Base-by-base conservation (phyloP, 2,329 filamentous ascomycete genomes). In the Ophidiomyces ophidiicola region DNA sequence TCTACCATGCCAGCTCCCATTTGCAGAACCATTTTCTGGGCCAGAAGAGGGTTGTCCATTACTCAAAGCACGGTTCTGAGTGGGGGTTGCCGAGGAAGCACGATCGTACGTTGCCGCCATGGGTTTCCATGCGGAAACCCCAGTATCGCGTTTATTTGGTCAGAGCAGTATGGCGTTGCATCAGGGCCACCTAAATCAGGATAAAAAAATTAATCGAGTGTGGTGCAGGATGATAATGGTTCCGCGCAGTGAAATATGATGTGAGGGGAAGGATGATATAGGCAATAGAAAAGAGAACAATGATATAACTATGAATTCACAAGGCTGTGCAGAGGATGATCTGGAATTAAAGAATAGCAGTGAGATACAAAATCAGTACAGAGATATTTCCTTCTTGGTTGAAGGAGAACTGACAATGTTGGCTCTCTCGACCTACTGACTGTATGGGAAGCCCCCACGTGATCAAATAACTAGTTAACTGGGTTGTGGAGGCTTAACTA, bases 21-120 rank as follows among this genome's bases (percentile, higher is more conserved):
- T 53, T 17, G 45, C 52, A n/a, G 56, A 57, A 26, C 47, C 53
- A 42, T 59, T 56, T 47, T 63, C 61, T 31, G 58, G 58, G 34
- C 60, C 62, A 31, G 58, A 53, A 23, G 56, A 56, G 3, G 42
- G 33, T 21, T 60, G 55, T 42, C 53, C 55, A 47, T 63, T 59
- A 45, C 52, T 55, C 43, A 57, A 47, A 33, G 49, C 53, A 38
- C 59, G 61, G 48, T 60, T 55, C 48, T 63, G 60, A 49, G 55
- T 58, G 44, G 61, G 62, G 47, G 56, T 58, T 44, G 54, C 56
- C 42, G 61, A 63, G 54, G 57, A 61, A 47, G 53, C 53, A 53
- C 55, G 56, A 51, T 62, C 58, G 49, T 61, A 57, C 52, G 53
- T 59, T 53, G 61, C 62, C 58, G 61, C 61, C 61, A 64, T 64